phyloP scores from a whole-genome alignment of 805 yeast genomes.

The Ogataea populi-albae region DNA sequence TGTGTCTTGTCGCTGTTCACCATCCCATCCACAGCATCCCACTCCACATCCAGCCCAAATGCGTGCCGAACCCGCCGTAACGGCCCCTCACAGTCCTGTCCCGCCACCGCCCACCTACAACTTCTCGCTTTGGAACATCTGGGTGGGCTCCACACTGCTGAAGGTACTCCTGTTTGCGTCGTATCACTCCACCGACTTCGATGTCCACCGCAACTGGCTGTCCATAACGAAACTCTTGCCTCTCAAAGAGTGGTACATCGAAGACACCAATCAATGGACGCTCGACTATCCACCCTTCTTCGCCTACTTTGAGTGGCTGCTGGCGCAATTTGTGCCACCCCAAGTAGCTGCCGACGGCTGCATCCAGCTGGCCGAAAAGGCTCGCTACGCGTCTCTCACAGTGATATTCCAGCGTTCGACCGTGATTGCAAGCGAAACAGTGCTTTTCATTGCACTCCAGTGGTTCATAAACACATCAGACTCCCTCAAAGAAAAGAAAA shows the following conservation, averaged over 20 bases:
- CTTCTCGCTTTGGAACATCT: slow-evolving; percentile 60
- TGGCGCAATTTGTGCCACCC: slow-evolving; percentile 69
- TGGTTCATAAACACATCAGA: slow-evolving; percentile 56
- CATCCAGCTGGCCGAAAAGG: slow-evolving; percentile 61
- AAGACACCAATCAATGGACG: slow-evolving; percentile 83
- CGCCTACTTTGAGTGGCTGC: slow-evolving; percentile 87
- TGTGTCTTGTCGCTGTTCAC: background rate
- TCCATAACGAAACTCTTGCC: slow-evolving; percentile 84
- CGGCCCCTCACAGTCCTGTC: background rate
- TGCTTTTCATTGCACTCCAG: slow-evolving; percentile 68
- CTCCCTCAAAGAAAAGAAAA: slow-evolving; percentile 35
- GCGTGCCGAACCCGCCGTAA: background rate
- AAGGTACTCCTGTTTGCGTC: slow-evolving; percentile 69
- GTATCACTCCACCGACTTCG: slow-evolving; percentile 93
- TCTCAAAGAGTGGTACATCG: slow-evolving; percentile 75
- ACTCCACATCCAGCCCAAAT: background rate
- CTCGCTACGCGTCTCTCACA: slow-evolving; percentile 74
- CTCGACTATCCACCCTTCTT: slow-evolving; percentile 97
- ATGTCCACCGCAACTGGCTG: slow-evolving; percentile 96
- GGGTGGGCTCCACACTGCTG: slow-evolving; percentile 59
- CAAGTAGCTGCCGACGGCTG: slow-evolving; percentile 71
- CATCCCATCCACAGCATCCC: background rate
- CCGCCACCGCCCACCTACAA: slow-evolving; percentile 22
- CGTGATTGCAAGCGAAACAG: slow-evolving; percentile 73
- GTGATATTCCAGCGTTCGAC: slow-evolving; percentile 77